phyloP scores from a whole-genome alignment of 148 eudicot genomes.

The Camellia lanceoleosa region DNA sequence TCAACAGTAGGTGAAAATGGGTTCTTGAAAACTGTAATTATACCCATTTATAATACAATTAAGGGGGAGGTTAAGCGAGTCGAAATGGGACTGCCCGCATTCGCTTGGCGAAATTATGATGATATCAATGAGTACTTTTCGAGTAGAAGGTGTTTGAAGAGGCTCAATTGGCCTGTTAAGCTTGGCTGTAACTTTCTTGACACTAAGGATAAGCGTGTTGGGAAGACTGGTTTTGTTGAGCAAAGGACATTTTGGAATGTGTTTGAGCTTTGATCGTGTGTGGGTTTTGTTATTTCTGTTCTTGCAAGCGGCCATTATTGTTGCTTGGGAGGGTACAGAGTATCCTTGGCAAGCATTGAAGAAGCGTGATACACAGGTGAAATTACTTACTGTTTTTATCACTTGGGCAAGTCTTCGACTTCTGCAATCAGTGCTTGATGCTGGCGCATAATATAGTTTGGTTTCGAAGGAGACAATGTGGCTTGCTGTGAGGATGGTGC shows the following conservation, averaged over 20 bases:
- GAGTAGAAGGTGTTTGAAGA: slow-evolving; percentile 71
- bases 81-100: slow-evolving; percentile 78
- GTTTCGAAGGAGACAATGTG: slow-evolving; percentile 55
- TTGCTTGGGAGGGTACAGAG: slow-evolving; percentile 44
- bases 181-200: slow-evolving; percentile 46
- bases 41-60: slow-evolving; percentile 52
- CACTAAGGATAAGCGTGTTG: slow-evolving; percentile 43
- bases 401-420: slow-evolving; percentile 80
- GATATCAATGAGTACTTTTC: slow-evolving; percentile 92
- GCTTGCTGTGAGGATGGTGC: slow-evolving; percentile 81
- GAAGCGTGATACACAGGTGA: slow-evolving; percentile 59
- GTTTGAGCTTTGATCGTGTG: slow-evolving; percentile 79
- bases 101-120: slow-evolving; percentile 97
- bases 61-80: slow-evolving; percentile 58
- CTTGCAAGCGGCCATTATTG: slow-evolving; percentile 69
- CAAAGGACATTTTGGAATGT: slow-evolving; percentile 94
- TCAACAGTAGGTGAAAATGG: slow-evolving; percentile 41
- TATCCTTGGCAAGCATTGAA: slow-evolving; percentile 61
- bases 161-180: slow-evolving; percentile 78
- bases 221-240: slow-evolving; percentile 94
- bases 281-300: slow-evolving; percentile 78
- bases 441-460: slow-evolving; percentile 90
- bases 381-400: slow-evolving; percentile 70
- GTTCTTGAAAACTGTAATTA: slow-evolving; percentile 48
- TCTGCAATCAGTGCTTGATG: slow-evolving; percentile 76